Evolutionary conservation across 352 stramenopile genomes (phyloP).

Genomic region (Phytophthora hybrid): DNA sequence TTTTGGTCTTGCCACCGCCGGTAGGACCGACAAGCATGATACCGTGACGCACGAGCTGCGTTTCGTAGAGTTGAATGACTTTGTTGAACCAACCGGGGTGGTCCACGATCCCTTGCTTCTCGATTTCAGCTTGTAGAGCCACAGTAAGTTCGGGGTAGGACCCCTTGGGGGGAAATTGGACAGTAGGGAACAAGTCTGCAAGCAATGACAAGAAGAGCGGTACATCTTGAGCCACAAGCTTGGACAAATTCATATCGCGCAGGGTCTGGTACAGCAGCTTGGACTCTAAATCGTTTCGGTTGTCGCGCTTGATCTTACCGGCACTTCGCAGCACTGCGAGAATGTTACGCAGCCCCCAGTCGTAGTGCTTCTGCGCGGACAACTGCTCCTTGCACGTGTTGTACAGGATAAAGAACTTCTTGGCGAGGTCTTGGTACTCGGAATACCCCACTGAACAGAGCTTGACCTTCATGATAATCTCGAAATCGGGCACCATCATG

Average conservation of each 20-base stretch:
- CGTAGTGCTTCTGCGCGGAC: conserved; percentile 93
- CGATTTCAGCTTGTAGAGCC: conserved; percentile 88
- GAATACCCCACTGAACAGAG: conserved; percentile 95
- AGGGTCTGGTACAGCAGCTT: conserved; percentile 92
- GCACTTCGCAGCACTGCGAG: conserved; percentile 89
- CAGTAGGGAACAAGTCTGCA: conserved; percentile 96
- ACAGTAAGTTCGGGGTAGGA: conserved; percentile 97
- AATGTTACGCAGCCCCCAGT: conserved; percentile 93
- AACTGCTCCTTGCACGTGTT: conserved; percentile 93
- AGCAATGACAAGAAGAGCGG: conserved; percentile 97
- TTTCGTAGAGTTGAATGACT: conserved; percentile 98
- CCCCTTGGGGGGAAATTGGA: conserved; percentile 91
- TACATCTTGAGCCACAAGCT: conserved; percentile 98
- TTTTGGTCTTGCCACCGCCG: conserved; percentile 97
- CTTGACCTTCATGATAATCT: conserved; percentile 98
- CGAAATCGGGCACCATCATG: conserved; percentile 94
- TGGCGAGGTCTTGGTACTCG: conserved; percentile 92
- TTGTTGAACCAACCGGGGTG: conserved; percentile 94
- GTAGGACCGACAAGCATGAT: conserved; percentile 99
- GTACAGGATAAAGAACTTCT: conserved; percentile 95
- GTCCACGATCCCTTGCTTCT: conserved; percentile 92
- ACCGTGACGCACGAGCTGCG: conserved; percentile 96
- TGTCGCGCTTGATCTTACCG: conserved; percentile 93
- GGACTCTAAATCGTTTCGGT: conserved; percentile 87
- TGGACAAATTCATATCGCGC: conserved; percentile 98